These are phyloP conservation scores for Neonothopanus nambi DNA, from an alignment of 1,284 basidiomycete genomes.

Conservation along the genomic window DNA sequence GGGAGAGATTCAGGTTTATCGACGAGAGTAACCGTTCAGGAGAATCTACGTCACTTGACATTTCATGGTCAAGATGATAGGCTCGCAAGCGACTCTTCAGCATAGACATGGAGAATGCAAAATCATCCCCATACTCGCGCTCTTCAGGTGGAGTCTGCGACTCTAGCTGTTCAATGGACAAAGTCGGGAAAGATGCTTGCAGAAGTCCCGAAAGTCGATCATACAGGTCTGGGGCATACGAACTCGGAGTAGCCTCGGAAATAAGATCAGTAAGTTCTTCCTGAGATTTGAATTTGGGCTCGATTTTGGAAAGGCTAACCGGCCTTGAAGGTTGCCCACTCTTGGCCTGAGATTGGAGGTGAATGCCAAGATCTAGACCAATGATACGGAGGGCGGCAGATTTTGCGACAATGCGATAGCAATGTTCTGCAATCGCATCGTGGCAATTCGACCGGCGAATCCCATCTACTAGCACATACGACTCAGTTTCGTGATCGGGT, in stretches of 20 bases:
- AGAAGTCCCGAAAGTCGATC: conserved; percentile 52
- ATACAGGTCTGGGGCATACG: conserved; percentile 72
- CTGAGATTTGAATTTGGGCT: conserved; percentile 53
- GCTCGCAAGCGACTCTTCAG: conserved; percentile 56
- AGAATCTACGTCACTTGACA: conserved; percentile 42
- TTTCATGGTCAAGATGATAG: conserved; percentile 41
- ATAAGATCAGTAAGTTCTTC: conserved; percentile 64
- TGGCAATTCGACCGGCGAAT: conserved; percentile 59
- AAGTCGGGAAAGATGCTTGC: conserved; percentile 48
- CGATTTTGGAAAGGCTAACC: conserved; percentile 58
- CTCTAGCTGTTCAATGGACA: conserved; percentile 65
- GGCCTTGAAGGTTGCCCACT: conserved; percentile 45
- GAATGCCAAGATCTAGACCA: conserved; percentile 65
- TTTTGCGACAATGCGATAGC: conserved; percentile 75
- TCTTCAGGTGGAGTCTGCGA: conserved; percentile 63
- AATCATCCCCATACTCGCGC: conserved; percentile 80
- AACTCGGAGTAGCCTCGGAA: conserved; percentile 65
- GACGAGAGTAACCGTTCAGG: conserved; percentile 57
- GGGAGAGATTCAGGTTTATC: conserved; percentile 83
- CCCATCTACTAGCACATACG: conserved; percentile 48
- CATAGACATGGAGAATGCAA: conserved; percentile 63
- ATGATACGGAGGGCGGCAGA: conserved; percentile 74
- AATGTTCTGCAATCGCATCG: conserved; percentile 59
- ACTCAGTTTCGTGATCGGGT: conserved; percentile 60
- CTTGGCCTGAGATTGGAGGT: conserved; percentile 42